phyloP scores from a whole-genome alignment of 768 basidiomycete species.

The Tremella yokohamensis region DNA sequence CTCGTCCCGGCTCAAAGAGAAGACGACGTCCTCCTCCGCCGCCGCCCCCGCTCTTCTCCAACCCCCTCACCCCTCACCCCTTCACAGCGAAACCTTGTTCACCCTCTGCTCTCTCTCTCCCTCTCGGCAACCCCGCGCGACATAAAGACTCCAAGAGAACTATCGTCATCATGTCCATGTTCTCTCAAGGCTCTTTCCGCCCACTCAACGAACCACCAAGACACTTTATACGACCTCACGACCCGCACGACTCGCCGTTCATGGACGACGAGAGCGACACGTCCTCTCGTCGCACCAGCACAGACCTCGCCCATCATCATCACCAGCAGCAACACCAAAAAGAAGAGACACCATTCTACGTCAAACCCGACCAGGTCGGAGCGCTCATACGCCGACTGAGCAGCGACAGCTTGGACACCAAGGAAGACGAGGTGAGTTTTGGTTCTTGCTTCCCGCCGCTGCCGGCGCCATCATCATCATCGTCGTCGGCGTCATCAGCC shows the following conservation, averaged over 20 bases:
- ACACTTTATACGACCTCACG: constrained; percentile 1
- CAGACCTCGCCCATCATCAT: not conserved
- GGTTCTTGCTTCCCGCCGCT: not conserved
- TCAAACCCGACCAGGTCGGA: not conserved
- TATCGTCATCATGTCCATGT: constrained; percentile 19
- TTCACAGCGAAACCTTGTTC: too few species aligned
- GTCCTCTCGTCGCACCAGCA: not conserved
- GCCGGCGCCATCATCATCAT: not conserved
- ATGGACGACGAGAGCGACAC: constrained; percentile 4
- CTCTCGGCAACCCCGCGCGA: too few species aligned
- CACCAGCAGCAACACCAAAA: not conserved
- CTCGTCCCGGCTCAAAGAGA: too few species aligned
- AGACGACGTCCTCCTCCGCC: too few species aligned
- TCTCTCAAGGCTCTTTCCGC: constrained; percentile 30
- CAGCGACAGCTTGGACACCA: constrained; percentile 2
- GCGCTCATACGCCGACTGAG: not conserved
- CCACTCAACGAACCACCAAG: constrained; percentile 14
- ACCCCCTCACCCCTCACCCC: too few species aligned
- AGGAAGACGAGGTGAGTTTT: constrained; percentile 6
- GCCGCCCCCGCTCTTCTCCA: too few species aligned
- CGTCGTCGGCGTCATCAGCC: not conserved
- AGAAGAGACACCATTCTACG: not conserved
- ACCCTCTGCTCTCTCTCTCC: too few species aligned
- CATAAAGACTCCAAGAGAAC: too few species aligned
- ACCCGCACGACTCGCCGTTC: constrained; percentile 7